A percentile compares a stretch with the other conserved stretches of the same genome.
phyloP scores from a whole-genome alignment of 2,329 filamentous ascomycete genomes.

The Ceratocystis cacaofunesta region DNA sequence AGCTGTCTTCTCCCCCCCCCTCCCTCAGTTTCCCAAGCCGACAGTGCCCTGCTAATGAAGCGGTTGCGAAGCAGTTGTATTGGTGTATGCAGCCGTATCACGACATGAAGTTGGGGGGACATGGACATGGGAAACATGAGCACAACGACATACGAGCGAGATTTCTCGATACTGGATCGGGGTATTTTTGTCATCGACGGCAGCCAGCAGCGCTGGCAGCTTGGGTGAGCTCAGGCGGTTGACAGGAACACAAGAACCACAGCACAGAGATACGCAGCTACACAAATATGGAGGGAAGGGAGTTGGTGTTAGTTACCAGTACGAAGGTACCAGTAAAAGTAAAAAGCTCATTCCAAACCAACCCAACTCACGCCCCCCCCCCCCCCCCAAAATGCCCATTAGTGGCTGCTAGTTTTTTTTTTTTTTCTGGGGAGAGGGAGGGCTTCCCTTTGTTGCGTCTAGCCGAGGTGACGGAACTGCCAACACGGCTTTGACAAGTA shows the following conservation, averaged over 20 bases:
- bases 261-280: not conserved
- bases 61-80: not conserved
- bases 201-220: too few relatives aligned
- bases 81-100: not conserved
- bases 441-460: not conserved
- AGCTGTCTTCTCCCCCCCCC: too few relatives aligned
- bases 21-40: too few relatives aligned
- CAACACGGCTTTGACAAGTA: slow-evolving; percentile 1
- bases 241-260: too few relatives aligned
- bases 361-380: not conserved
- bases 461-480: not conserved
- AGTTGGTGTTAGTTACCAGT: not conserved
- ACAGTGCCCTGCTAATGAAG: not conserved
- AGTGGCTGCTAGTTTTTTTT: not conserved
- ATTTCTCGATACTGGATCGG: not conserved
- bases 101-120: not conserved
- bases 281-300: too few relatives aligned
- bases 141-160: not conserved
- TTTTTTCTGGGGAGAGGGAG: not conserved
- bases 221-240: too few relatives aligned
- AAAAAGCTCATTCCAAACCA: not conserved
- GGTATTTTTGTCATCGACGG: not conserved
- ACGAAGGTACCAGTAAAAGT: not conserved
- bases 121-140: not conserved
- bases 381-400: not conserved